phyloP scores from a whole-genome alignment of 108 stramenopile genomes.

The Nitzschia inconspicua region DNA sequence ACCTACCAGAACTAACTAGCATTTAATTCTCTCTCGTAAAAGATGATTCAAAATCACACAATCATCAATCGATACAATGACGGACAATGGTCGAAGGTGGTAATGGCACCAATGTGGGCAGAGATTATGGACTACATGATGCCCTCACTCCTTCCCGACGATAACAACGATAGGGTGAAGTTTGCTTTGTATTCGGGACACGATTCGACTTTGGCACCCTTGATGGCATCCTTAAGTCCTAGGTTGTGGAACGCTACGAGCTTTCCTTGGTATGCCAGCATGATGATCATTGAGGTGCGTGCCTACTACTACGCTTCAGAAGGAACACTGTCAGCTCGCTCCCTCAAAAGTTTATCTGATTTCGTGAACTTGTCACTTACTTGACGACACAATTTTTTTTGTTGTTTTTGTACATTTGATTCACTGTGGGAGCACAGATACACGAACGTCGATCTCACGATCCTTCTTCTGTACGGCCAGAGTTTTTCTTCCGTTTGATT shows the following conservation, averaged over 20 bases:
- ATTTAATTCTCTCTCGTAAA: neutral
- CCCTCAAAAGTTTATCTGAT: neutral
- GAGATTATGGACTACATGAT: conserved; percentile 59
- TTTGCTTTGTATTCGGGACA: conserved; percentile 71
- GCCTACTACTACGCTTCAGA: neutral
- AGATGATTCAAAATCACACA: conserved; percentile 6
- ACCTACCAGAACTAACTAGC: too few species aligned
- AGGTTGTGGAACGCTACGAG: conserved; percentile 47
- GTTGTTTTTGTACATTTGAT: too few species aligned
- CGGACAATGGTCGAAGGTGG: conserved; percentile 59
- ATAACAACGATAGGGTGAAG: conserved; percentile 23
- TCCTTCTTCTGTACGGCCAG: neutral
- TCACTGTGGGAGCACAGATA: too few species aligned
- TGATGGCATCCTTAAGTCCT: conserved; percentile 61
- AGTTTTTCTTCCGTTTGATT: conserved; percentile 59
- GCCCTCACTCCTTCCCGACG: conserved; percentile 30
- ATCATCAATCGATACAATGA: conserved; percentile 18
- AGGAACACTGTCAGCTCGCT: neutral
- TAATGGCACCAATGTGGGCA: conserved; percentile 55
- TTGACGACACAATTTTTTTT: neutral
- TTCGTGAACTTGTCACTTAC: neutral
- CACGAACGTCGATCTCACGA: neutral
- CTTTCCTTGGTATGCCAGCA: conserved; percentile 79
- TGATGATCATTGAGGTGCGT: conserved; percentile 66
- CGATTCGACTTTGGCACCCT: conserved; percentile 75